phyloP scores from a whole-genome alignment of 1,284 basidiomycete genomes.

The Pisolithus thermaeus region DNA sequence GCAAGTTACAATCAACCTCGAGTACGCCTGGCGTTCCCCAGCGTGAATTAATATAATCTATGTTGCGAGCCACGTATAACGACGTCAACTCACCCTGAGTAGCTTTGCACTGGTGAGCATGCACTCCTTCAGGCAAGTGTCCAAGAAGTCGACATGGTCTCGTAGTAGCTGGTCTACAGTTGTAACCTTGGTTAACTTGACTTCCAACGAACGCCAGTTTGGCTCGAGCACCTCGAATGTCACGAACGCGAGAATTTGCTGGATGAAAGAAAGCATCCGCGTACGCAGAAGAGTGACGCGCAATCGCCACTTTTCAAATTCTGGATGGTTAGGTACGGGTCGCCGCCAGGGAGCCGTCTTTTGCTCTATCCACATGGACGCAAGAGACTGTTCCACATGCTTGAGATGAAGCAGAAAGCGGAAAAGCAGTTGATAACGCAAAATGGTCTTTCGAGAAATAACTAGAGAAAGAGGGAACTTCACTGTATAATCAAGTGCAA shows the following conservation, averaged over 20 bases:
- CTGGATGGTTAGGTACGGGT: constrained; percentile 47
- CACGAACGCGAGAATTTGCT: constrained; percentile 87
- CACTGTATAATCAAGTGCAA: constrained; percentile 88
- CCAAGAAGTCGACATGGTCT: constrained; percentile 92
- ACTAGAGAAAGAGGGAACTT: constrained; percentile 93
- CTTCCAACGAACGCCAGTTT: constrained; percentile 81
- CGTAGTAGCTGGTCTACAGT: constrained; percentile 90
- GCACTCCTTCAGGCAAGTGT: constrained; percentile 93
- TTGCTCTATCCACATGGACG: constrained; percentile 91
- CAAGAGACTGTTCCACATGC: constrained; percentile 79
- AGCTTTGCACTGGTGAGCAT: constrained; percentile 92
- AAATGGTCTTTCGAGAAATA: constrained; percentile 89
- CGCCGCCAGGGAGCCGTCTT: constrained; percentile 70
- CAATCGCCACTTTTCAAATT: constrained; percentile 79
- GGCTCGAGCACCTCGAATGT: constrained; percentile 93
- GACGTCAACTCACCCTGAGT: constrained; percentile 53
- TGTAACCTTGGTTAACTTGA: constrained; percentile 75
- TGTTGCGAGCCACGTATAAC: background rate
- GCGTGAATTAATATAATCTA: background rate
- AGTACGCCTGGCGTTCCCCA: constrained; percentile 58
- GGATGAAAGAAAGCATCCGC: constrained; percentile 89
- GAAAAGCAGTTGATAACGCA: constrained; percentile 86
- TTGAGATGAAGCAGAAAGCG: constrained; percentile 83
- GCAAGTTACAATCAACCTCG: constrained; percentile 78
- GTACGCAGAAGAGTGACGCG: constrained; percentile 81